Evolutionary conservation across 2,329 filamentous ascomycete genomes (phyloP).

Genomic region (Curvularia spicifera): DNA sequence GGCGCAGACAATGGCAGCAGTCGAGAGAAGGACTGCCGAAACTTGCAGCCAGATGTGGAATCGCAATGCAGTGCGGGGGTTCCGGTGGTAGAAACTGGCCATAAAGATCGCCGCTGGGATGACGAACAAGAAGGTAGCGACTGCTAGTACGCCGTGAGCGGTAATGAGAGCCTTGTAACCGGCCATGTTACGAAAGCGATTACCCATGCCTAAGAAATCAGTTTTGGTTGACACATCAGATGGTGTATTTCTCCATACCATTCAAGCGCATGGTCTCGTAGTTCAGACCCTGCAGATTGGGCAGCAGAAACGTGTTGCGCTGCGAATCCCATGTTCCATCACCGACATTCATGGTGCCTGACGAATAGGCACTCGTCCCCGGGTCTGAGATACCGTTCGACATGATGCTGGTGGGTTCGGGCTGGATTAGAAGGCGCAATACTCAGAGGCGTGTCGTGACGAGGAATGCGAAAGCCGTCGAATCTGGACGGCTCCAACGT

Average conservation of each 20-base stretch:
- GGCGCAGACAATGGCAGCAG: slow-evolving; percentile 75
- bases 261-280: slow-evolving; percentile 86
- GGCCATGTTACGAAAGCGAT: slow-evolving; percentile 72
- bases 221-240: slow-evolving; percentile 3
- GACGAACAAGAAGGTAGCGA: slow-evolving; percentile 75
- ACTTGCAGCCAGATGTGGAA: slow-evolving; percentile 79
- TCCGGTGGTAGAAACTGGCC: slow-evolving; percentile 72
- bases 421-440: neutral
- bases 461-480: slow-evolving; percentile 14
- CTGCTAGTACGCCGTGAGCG: slow-evolving; percentile 75
- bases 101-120: slow-evolving; percentile 76
- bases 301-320: slow-evolving; percentile 78
- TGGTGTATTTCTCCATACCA: slow-evolving; percentile 57
- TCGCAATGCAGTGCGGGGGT: slow-evolving; percentile 66
- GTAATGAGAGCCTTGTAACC: slow-evolving; percentile 75
- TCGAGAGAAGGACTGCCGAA: slow-evolving; percentile 69
- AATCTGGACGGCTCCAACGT: slow-evolving; percentile 13
- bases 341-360: slow-evolving; percentile 75
- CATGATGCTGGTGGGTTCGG: slow-evolving; percentile 27
- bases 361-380: slow-evolving; percentile 75
- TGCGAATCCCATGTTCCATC: slow-evolving; percentile 84
- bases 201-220: slow-evolving; percentile 74
- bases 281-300: slow-evolving; percentile 76
- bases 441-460: slow-evolving; percentile 8
- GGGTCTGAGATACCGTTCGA: slow-evolving; percentile 65